Base-by-base conservation (phyloP, 2,329 filamentous ascomycete species). In the Dactylellina parvicollis region DNA sequence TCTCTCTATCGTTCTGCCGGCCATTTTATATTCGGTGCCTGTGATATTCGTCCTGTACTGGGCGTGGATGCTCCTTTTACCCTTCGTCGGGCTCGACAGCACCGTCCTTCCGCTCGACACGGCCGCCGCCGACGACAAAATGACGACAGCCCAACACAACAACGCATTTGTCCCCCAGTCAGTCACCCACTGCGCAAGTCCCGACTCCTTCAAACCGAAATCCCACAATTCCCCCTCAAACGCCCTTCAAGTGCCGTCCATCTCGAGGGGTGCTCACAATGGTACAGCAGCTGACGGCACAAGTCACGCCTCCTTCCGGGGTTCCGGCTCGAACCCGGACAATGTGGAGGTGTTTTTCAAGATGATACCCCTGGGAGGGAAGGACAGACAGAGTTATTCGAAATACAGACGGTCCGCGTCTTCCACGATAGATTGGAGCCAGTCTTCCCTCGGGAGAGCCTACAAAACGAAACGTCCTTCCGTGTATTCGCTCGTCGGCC, bases 91-190 rank as follows among this genome's bases (percentile, higher is more conserved):
- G 55, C 55, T 56, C 28, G 65, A 70, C 32, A 44, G 44, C 9
- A 50, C 32, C 34, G 36, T 38, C 14, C 12, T 57, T 34, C 34
- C 52, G 24, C 18, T 24, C 24, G 54, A 57, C 36, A 28, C 22
- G 22, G 36, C 18, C 56, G 47, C 47, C 65, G 14, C 34, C 36
- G 38, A 42, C 49, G 24, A 9, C 57, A 62, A 50, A 26, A 72
- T 72, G 67, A 72, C 67, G 67, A 72, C 67, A 72, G 42, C 44
- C 18, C 67, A 72, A 72, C 67, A 60, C 67, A 72, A 54, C 67
- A 72, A 72, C 67, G 34, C 67, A 22, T 72, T 72, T 40, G 60
- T 72, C 9, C 67, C 67, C 18, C 44, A 72, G 50, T 59, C 59
- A 38, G 67, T 72, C 52, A 60, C 44, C 67, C 67, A 72, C 24